Base-by-base conservation (phyloP, 176 grass and related monocot genomes). In the bread wheat (Triticum aestivum) region DNA sequence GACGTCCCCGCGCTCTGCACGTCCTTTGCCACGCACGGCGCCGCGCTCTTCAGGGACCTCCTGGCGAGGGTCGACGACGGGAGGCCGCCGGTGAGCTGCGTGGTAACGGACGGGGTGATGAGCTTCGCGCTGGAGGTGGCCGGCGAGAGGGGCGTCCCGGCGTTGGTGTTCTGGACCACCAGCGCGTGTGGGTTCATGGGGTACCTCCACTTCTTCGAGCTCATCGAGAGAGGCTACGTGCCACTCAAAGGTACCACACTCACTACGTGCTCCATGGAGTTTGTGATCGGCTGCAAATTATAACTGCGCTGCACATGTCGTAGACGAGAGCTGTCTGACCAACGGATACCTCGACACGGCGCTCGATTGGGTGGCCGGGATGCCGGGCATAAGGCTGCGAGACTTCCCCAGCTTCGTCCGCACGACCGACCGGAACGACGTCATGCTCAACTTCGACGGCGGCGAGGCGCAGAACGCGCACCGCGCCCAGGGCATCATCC, bases 361-460 rank as follows among this genome's bases (percentile, higher is more conserved):
- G n/a, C 69, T 94, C 29, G 79, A 91, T 47, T 84, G 89, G 86
- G 83, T 94, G 49, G 41, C 83, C 5, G 92, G 92, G 9, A 85
- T 88, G 87, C 12, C 21, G 15, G 35, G 61, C 15, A 82, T 92
- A 34, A 12, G 78, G 14, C 78, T 96, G 51, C 84, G 87, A 17
- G 91, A 96, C 74, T 70, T 96, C 11, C 91, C 91, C 5, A 90
- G 75, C 79, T 96, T 93, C 74, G 65, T 96, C 38, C 78, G 89
- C 33, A 91, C 89, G 11, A 89, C 85, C 21, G 73, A 96, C 87
- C 74, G 27, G 9, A 38, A 89, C 47, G 89, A 96, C 7, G 47
- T 87, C 78, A 87, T 93, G 87, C 62, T 93, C 8, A 80, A 90
- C 81, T 93, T 84, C 37, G 66, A 77, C 32, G 30, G 20, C 3